phyloP scores from a whole-genome alignment of 208 protist species.

The Vickermania ingenoplastis region DNA sequence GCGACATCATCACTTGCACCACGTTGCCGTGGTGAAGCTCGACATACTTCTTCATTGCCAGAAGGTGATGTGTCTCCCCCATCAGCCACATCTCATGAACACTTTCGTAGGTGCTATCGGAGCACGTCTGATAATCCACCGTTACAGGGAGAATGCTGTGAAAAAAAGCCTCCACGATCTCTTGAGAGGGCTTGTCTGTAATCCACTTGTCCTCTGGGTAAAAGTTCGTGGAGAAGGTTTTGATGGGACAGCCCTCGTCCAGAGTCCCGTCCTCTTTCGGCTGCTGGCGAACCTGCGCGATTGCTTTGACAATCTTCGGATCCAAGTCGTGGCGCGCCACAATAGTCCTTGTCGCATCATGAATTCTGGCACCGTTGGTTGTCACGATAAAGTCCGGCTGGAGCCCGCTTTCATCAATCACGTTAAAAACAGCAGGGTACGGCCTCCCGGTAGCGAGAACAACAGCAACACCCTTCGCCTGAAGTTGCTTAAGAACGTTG shows the following conservation, averaged over 20 bases:
- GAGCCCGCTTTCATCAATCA: constrained; percentile 17
- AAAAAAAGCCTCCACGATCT: constrained; percentile 9
- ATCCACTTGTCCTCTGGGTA: constrained; percentile 13
- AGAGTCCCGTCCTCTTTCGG: constrained; percentile 2
- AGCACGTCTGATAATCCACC: background rate
- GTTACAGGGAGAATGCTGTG: background rate
- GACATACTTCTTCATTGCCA: constrained; percentile 8
- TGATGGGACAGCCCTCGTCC: background rate
- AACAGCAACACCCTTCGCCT: constrained; percentile 10
- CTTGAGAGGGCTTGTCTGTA: constrained; percentile 6
- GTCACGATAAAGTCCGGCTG: constrained; percentile 26
- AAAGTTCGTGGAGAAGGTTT: constrained; percentile 9
- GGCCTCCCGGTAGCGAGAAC: constrained; percentile 28
- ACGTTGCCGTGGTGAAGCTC: constrained; percentile 6
- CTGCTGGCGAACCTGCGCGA: background rate
- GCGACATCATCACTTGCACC: constrained; percentile 10
- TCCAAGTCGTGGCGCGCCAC: constrained; percentile 11
- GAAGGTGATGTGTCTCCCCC: constrained; percentile 7
- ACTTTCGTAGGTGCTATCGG: constrained; percentile 2
- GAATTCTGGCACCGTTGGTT: constrained; percentile 14
- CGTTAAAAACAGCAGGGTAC: constrained; percentile 23
- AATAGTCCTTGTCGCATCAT: constrained; percentile 9
- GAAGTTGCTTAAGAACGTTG: constrained; percentile 12
- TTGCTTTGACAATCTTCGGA: background rate
- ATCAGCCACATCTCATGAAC: constrained; percentile 21